Percentiles rank a stretch among this genome's conserved stretches.
These are phyloP conservation scores for Citrus mangshanensis DNA, from an alignment of 345 rosid genomes.

Conservation along the genomic window DNA sequence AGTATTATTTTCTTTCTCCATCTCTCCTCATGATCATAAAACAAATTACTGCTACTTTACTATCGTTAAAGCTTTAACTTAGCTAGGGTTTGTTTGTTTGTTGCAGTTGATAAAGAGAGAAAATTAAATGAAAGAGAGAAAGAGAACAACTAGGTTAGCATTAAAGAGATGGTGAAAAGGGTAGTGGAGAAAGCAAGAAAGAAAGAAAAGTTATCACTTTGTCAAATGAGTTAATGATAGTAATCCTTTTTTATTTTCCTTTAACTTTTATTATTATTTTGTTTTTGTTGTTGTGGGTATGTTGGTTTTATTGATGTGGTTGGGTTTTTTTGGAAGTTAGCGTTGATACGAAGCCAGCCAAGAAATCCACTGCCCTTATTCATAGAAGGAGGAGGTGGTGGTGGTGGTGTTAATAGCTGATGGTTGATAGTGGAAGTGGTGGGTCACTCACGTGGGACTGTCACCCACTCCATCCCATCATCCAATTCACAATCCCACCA, in stretches of 20 bases:
- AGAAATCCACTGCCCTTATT: conserved; percentile 36
- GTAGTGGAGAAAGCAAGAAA: background rate
- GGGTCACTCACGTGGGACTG: conserved; percentile 80
- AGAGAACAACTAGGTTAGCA: conserved; percentile 36
- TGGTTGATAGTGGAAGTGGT: conserved; percentile 37
- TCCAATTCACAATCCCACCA: background rate
- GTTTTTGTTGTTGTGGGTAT: background rate
- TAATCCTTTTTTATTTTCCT: conserved; percentile 21
- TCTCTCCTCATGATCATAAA: conserved; percentile 43
- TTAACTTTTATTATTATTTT: conserved; percentile 9
- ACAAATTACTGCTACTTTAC: background rate
- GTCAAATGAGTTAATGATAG: conserved; percentile 49
- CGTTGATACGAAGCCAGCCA: conserved; percentile 89
- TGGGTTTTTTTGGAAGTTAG: conserved; percentile 67
- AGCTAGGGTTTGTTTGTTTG: background rate
- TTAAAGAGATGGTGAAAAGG: conserved; percentile 13
- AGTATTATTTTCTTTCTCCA: conserved; percentile 51
- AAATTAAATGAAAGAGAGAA: conserved; percentile 1
- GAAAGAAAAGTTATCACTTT: conserved; percentile 22
- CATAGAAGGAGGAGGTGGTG: background rate
- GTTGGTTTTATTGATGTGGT: conserved; percentile 30
- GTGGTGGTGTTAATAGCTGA: conserved; percentile 19
- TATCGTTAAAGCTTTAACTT: too few species aligned
- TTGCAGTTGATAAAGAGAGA: background rate
- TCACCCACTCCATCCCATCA: conserved; percentile 47